Conservation (phyloP, 306 rosid species). For the Sindora glabra region DNA sequence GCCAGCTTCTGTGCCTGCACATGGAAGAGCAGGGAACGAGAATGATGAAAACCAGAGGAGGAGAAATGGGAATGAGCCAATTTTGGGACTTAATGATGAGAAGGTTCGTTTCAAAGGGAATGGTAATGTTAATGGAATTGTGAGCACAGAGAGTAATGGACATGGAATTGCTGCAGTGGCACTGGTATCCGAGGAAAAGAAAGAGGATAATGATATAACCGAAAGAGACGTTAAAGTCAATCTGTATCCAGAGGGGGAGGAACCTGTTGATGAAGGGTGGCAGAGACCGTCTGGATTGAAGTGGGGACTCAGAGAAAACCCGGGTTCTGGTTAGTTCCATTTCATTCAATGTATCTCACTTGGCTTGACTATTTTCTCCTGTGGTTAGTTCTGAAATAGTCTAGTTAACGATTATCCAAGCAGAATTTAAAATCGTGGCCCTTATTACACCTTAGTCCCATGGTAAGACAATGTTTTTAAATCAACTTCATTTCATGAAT, state of each 20-base stretch:
- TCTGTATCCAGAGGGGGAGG: constrained; percentile 32
- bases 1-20: constrained; percentile 22
- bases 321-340: constrained; percentile 56
- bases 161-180: constrained; percentile 33
- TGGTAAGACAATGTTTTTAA: not conserved
- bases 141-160: constrained; percentile 23
- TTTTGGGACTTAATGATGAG: constrained; percentile 25
- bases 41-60: constrained; percentile 31
- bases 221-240: constrained; percentile 39
- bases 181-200: constrained; percentile 33
- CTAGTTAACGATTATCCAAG: not conserved
- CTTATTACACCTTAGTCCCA: not conserved
- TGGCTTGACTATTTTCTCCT: no score
- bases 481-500: not conserved
- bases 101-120: constrained; percentile 31
- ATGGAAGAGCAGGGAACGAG: constrained; percentile 33
- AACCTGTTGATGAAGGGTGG: constrained; percentile 37
- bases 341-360: not conserved
- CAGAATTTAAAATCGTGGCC: not conserved
- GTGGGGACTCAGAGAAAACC: constrained; percentile 63
- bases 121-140: constrained; percentile 21
- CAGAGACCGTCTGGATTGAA: constrained; percentile 39
- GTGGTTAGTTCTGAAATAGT: not conserved
- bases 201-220: constrained; percentile 22
- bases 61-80: constrained; percentile 30